These are phyloP conservation scores for Epichloe gansuensis DNA, from an alignment of 2,329 filamentous ascomycete species.

Conservation along the genomic window DNA sequence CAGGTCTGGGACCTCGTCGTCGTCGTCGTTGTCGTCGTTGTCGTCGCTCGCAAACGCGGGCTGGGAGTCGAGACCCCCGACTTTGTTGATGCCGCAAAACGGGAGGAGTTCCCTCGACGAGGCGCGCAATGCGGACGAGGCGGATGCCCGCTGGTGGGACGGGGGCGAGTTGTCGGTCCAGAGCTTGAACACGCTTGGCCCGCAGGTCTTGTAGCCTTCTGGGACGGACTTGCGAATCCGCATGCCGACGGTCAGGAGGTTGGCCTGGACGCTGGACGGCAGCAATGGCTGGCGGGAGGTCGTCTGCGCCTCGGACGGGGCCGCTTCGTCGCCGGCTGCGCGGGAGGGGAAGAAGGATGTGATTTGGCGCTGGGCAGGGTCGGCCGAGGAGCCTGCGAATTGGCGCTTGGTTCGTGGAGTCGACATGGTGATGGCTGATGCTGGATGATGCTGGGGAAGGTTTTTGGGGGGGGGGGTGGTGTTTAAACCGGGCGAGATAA, in stretches of 20 bases:
- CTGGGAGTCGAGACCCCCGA: conserved; percentile 55
- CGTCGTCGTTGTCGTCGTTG: conserved; percentile 16
- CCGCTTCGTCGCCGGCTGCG: conserved; percentile 25
- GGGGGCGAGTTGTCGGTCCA: conserved; percentile 27
- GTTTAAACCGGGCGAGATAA: background rate
- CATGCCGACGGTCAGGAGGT: conserved; percentile 88
- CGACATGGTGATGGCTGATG: conserved; percentile 29
- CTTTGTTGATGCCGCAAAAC: conserved; percentile 68
- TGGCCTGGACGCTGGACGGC: conserved; percentile 58
- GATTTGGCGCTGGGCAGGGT: conserved; percentile 48
- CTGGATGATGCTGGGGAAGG: too few relatives aligned
- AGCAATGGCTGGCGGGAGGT: conserved; percentile 33
- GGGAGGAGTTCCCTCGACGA: conserved; percentile 53
- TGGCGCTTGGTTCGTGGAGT: conserved; percentile 45
- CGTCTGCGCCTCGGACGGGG: conserved; percentile 8
- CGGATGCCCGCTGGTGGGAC: background rate
- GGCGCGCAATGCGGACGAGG: conserved; percentile 12
- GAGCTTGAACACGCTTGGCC: conserved; percentile 36
- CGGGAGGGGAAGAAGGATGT: conserved; percentile 45
- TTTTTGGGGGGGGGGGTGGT: too few relatives aligned
- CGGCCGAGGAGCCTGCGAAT: conserved; percentile 46
- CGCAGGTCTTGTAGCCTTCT: conserved; percentile 77
- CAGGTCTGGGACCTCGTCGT: conserved; percentile 18
- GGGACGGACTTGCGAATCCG: conserved; percentile 84
- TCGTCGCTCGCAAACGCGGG: conserved; percentile 22